Percentiles rank a stretch among this genome's conserved stretches.
Evolutionary conservation across 768 basidiomycete species (phyloP).

Genomic region (Phlebiopsis gigantea): DNA sequence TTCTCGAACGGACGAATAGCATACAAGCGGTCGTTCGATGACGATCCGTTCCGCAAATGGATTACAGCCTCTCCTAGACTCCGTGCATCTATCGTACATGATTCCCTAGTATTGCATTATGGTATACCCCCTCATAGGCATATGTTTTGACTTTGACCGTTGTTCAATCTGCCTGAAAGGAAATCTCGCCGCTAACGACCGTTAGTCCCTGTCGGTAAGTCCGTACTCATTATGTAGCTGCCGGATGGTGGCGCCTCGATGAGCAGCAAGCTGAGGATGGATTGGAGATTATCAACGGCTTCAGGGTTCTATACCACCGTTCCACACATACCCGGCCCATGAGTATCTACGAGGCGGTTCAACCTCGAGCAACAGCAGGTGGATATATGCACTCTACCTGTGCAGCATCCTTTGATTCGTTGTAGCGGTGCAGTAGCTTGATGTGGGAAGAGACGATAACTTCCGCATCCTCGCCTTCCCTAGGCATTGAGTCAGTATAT

Average conservation of each 20-base stretch:
- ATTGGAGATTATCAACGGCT: too few species aligned
- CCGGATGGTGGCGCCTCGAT: slow-evolving; percentile 64
- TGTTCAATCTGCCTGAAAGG: too few species aligned
- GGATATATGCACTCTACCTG: slow-evolving; percentile 42
- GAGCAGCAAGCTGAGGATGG: slow-evolving; percentile 78
- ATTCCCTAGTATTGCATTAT: slow-evolving; percentile 3
- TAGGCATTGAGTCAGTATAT: slow-evolving; percentile 13
- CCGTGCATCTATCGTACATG: slow-evolving; percentile 1
- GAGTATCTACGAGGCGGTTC: slow-evolving; percentile 45
- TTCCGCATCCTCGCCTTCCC: slow-evolving; percentile 45
- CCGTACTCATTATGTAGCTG: slow-evolving; percentile 72
- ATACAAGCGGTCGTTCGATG: slow-evolving; percentile 4
- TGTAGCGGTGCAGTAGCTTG: slow-evolving; percentile 67
- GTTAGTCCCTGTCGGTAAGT: slow-evolving; percentile 51
- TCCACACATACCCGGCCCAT: slow-evolving; percentile 66
- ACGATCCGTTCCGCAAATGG: background rate
- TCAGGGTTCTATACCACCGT: too few species aligned
- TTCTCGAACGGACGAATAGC: slow-evolving; percentile 61
- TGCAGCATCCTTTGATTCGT: slow-evolving; percentile 79
- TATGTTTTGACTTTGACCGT: background rate
- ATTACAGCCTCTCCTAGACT: background rate
- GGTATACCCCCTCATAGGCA: slow-evolving; percentile 8
- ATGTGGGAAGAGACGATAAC: slow-evolving; percentile 63
- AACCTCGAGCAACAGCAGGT: background rate
- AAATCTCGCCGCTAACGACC: too few species aligned